Evolutionary conservation across 1,284 basidiomycete species (phyloP).

Genomic region (Moniliophthora roreri): DNA sequence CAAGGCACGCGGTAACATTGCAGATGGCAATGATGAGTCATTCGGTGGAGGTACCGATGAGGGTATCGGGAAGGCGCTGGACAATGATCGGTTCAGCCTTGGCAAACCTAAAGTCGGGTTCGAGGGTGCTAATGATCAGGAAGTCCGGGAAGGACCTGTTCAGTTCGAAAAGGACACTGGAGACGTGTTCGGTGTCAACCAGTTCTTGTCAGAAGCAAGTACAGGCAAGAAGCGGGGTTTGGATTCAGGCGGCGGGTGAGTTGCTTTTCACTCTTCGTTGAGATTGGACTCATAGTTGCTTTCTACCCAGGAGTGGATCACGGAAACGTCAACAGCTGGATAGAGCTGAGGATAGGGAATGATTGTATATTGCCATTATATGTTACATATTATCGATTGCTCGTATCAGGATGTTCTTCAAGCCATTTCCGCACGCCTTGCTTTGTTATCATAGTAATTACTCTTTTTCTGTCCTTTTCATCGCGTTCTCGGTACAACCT

Average conservation of each 20-base stretch:
- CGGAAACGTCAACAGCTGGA: conserved; percentile 76
- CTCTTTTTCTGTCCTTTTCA: conserved; percentile 39
- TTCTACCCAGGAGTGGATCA: conserved; percentile 47
- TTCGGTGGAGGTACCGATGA: conserved; percentile 95
- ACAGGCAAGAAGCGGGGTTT: conserved; percentile 89
- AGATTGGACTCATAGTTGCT: conserved; percentile 15
- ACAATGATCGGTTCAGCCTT: conserved; percentile 92
- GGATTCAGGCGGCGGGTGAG: conserved; percentile 67
- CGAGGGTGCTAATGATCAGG: conserved; percentile 83
- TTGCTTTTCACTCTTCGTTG: conserved; percentile 20
- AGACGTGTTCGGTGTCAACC: conserved; percentile 98
- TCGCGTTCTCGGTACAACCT: conserved; percentile 63
- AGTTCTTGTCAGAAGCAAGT: conserved; percentile 97
- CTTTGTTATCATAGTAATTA: conserved; percentile 60
- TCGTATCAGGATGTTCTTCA: conserved; percentile 39
- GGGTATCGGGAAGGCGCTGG: conserved; percentile 85
- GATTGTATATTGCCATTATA: background rate
- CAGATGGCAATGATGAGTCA: conserved; percentile 83
- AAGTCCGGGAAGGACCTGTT: conserved; percentile 90
- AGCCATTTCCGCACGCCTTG: conserved; percentile 74
- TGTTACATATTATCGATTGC: background rate
- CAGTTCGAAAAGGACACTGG: conserved; percentile 97
- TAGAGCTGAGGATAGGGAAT: conserved; percentile 59
- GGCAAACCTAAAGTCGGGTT: conserved; percentile 88
- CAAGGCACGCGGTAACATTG: conserved; percentile 85